A percentile compares a stretch with the other conserved stretches of the same genome.
These are phyloP conservation scores for Chlorella sp. DNA, from an alignment of 139 green algal species.

Conservation along the genomic window DNA sequence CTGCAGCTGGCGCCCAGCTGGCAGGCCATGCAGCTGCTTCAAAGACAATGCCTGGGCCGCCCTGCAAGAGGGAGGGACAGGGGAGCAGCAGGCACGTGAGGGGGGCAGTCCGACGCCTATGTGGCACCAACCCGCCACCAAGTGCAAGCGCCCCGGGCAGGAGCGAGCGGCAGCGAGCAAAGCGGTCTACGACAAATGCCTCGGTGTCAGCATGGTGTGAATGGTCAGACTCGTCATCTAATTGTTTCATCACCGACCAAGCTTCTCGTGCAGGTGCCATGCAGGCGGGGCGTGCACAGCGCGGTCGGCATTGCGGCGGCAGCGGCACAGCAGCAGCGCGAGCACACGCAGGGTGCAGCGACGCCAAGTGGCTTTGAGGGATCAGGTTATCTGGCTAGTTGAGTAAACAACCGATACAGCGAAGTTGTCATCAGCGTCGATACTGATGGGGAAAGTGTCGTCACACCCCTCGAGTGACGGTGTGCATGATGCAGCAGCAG, in stretches of 20 bases:
- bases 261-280: neutral
- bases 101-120: too few relatives aligned
- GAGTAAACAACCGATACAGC: slow-evolving; percentile 44
- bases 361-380: neutral
- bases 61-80: too few relatives aligned
- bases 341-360: neutral
- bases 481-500: too few relatives aligned
- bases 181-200: slow-evolving; percentile 39
- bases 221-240: slow-evolving; percentile 49
- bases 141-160: too few relatives aligned
- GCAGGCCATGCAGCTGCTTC: too few relatives aligned
- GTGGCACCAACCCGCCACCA: too few relatives aligned
- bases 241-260: slow-evolving; percentile 23
- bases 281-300: too few relatives aligned
- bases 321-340: neutral
- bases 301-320: neutral
- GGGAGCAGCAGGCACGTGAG: too few relatives aligned
- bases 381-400: slow-evolving; percentile 39
- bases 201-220: slow-evolving; percentile 24
- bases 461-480: slow-evolving; percentile 41
- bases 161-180: too few relatives aligned
- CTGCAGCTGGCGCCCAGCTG: too few relatives aligned
- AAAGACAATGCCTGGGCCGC: too few relatives aligned
- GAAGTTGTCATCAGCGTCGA: slow-evolving; percentile 42
- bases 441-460: slow-evolving; percentile 49